Evolutionary conservation across 805 yeast genomes (phyloP).

Genomic region (Hanseniaspora vineae): DNA sequence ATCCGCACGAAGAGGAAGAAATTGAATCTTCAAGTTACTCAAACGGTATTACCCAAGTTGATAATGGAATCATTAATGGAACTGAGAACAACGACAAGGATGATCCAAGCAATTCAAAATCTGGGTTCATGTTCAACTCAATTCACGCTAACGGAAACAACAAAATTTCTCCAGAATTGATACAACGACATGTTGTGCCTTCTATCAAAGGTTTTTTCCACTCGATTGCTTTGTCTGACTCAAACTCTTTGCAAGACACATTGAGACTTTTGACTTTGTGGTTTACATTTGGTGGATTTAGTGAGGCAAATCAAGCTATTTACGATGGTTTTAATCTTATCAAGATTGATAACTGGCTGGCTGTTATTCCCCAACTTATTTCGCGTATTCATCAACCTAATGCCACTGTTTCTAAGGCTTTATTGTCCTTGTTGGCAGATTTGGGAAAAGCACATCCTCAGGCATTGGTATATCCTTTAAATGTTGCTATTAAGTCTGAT

Average conservation of each 20-base stretch:
- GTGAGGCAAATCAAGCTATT: constrained; percentile 85
- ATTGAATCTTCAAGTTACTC: constrained; percentile 22
- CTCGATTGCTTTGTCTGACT: constrained; percentile 75
- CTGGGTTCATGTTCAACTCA: constrained; percentile 4
- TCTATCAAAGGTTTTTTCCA: constrained; percentile 94
- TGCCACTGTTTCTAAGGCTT: constrained; percentile 64
- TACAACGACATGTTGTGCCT: constrained; percentile 84
- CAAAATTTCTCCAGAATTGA: constrained; percentile 36
- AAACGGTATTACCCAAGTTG: constrained; percentile 5
- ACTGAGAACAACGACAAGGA: constrained; percentile 15
- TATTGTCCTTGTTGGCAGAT: constrained; percentile 70
- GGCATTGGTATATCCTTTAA: constrained; percentile 87
- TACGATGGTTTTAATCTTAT: constrained; percentile 83
- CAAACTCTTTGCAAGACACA: constrained; percentile 87
- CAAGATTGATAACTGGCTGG: constrained; percentile 85
- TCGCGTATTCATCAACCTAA: constrained; percentile 95
- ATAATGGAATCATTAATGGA: constrained; percentile 5
- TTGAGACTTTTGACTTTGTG: constrained; percentile 80
- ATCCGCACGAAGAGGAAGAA: constrained; percentile 14
- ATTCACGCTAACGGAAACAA: constrained; percentile 7
- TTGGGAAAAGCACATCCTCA: constrained; percentile 95
- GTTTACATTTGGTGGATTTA: constrained; percentile 91
- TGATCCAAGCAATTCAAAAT: constrained; percentile 16
- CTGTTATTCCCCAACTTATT: constrained; percentile 88
- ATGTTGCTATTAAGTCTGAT: constrained; percentile 92